Evolutionary conservation across 345 rosid species (phyloP).

Genomic region (Corchorus capsularis): DNA sequence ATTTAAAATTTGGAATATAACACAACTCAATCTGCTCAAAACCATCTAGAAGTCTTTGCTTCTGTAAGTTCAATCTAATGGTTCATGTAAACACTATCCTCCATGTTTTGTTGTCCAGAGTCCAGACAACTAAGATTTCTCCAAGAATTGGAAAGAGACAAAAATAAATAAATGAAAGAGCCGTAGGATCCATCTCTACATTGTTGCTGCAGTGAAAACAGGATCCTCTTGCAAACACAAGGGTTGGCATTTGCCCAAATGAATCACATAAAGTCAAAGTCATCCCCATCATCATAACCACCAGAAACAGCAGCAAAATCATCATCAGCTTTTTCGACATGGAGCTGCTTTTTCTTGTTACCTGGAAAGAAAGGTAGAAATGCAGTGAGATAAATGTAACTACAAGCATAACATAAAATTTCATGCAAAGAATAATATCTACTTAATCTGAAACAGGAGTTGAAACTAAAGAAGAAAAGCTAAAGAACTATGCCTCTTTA

Average conservation of each 20-base stretch:
- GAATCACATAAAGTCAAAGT: constrained; percentile 83
- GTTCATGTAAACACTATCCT: constrained; percentile 4
- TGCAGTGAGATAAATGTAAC: background rate
- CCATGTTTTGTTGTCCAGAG: constrained; percentile 4
- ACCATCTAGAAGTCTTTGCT: constrained; percentile 1
- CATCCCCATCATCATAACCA: constrained; percentile 60
- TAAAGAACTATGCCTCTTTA: too few relatives aligned
- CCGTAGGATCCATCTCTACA: constrained; percentile 8
- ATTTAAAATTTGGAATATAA: background rate
- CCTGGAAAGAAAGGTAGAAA: constrained; percentile 27
- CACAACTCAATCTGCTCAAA: background rate
- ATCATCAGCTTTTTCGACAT: constrained; percentile 72
- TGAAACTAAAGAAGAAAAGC: too few relatives aligned
- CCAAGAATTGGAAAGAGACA: constrained; percentile 7
- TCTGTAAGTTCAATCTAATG: background rate
- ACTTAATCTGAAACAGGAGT: background rate
- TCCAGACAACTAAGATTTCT: constrained; percentile 7
- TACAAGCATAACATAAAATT: background rate
- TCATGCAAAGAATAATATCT: background rate
- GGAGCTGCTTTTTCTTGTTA: constrained; percentile 86
- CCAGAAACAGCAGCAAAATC: constrained; percentile 50
- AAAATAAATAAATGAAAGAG: background rate
- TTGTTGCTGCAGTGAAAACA: constrained; percentile 1
- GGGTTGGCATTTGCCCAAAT: constrained; percentile 11
- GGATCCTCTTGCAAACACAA: constrained; percentile 17